Conservation (phyloP, 495 filamentous ascomycete genomes). For the Aspergillus olivimuriae region DNA sequence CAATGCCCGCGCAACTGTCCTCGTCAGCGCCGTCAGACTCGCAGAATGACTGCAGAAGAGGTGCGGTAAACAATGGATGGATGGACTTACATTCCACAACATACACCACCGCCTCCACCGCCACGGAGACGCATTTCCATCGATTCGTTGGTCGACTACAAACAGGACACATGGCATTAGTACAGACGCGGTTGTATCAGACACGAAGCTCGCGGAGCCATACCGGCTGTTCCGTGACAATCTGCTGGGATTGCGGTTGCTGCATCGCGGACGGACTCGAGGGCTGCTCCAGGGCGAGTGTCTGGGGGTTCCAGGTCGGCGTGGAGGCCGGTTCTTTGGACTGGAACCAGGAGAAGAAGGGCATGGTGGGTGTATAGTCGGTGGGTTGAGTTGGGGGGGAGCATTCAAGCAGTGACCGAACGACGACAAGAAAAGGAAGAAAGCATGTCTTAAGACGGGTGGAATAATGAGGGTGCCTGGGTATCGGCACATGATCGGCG, state of each 20-base stretch:
- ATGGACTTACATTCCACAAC: constrained; percentile 39
- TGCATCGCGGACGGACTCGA: constrained; percentile 25
- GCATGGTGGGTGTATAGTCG: constrained; percentile 20
- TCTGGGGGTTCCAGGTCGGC: constrained; percentile 27
- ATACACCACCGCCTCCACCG: constrained; percentile 35
- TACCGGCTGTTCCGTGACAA: constrained; percentile 34
- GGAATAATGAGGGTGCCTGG: too few species aligned
- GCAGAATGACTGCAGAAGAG: too few species aligned
- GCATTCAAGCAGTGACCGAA: background rate
- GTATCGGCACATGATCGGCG: too few species aligned
- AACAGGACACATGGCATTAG: too few species aligned
- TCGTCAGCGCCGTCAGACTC: background rate
- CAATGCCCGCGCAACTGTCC: constrained; percentile 36
- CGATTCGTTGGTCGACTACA: constrained; percentile 30
- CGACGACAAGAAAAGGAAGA: too few species aligned
- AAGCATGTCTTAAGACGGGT: too few species aligned
- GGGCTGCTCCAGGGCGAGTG: constrained; percentile 34
- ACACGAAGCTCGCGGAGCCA: too few species aligned
- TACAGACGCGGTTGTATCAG: too few species aligned
- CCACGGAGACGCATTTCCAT: constrained; percentile 38
- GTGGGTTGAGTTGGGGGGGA: background rate
- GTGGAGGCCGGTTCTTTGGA: constrained; percentile 25
- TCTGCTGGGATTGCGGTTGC: constrained; percentile 10
- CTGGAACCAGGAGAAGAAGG: constrained; percentile 31
- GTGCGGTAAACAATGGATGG: background rate